Base-by-base conservation (phyloP, 768 basidiomycete species). In the Lactifluus pinguis region DNA sequence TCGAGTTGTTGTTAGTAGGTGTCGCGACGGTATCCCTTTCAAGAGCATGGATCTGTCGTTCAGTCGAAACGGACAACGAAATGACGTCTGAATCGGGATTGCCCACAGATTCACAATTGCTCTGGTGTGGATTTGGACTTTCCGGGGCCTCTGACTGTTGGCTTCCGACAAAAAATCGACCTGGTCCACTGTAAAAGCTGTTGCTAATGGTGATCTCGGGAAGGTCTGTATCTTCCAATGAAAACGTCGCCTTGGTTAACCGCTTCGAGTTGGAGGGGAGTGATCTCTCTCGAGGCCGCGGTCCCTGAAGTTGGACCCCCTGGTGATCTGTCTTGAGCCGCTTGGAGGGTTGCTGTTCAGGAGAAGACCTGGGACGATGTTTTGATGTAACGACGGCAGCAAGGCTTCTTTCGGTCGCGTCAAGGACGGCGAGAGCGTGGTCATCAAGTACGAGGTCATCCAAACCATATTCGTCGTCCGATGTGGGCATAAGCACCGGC, bases 371-470 rank as follows among this genome's bases (percentile, higher is more conserved):
- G 17, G 62, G 42, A 47, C 41, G 57, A n/a, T 61, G 34, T 4
- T 34, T 47, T 44, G 53, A 39, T 3, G 50, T 17, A 44, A 19
- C 17, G 1, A 44, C 17, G 10, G 53, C 41, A 32, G 25, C 21
- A 41, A 65, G 60, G 17, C 17, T 45, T 21, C 60, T 54, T 57
- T 66, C 65, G n/a, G 65, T 60, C 53, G 57, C 63, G 29, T 66
- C 65, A 39, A 66, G 63, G 36, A 48, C 57, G 17, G 65, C 63
- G 21, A 66, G 56, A 30, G 60, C 44, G 32, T 54, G 45, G 32
- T 61, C 60, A 51, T 66, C 65, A 44, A 66, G 57, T 13, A 66
- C 54, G 61, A 66, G 53, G 49, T 66, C 65, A 45, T 66, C 65
- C 10, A 56, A 61, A 14, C 47, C 64, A 61, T 61, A 66, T 55